Evolutionary conservation across 2,329 filamentous ascomycete species (phyloP).

Genomic region (Diaporthe aspalathi): DNA sequence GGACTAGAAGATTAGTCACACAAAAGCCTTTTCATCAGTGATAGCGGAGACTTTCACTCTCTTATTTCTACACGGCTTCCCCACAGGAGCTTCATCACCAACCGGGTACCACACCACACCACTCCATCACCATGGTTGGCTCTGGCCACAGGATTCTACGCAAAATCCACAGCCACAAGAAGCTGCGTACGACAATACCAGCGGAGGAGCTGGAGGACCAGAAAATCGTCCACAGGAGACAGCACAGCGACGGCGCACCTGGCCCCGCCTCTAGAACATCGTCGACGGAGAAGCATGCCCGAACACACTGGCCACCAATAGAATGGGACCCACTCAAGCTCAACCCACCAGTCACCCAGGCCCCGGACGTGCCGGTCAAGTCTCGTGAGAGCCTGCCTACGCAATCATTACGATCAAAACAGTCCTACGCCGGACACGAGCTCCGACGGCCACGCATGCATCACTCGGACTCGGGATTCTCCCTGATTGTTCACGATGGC

Average conservation of each 20-base stretch:
- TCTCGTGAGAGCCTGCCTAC: constrained; percentile 34
- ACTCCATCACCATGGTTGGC: constrained; percentile 33
- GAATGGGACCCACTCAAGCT: constrained; percentile 51
- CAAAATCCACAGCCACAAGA: constrained; percentile 38
- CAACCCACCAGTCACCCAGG: constrained; percentile 44
- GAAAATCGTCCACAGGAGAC: constrained; percentile 29
- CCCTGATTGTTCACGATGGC: constrained; percentile 46
- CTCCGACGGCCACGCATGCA: constrained; percentile 27
- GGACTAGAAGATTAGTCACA: neutral
- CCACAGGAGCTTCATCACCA: constrained; percentile 10
- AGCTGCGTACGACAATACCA: constrained; percentile 32
- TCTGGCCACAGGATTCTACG: constrained; percentile 36
- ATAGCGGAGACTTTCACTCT: constrained; percentile 29
- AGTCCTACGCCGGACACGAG: constrained; percentile 32
- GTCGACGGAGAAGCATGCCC: constrained; percentile 18
- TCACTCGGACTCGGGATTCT: constrained; percentile 40
- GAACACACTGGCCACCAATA: constrained; percentile 42
- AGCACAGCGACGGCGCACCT: constrained; percentile 35
- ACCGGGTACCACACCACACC: neutral
- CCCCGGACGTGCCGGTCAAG: constrained; percentile 20
- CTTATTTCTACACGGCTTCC: constrained; percentile 6
- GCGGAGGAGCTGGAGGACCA: constrained; percentile 32
- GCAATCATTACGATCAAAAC: constrained; percentile 26
- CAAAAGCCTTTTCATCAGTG: constrained; percentile 26
- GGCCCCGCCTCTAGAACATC: constrained; percentile 3